Evolutionary conservation across 768 basidiomycete species (phyloP).

Genomic region (Rhodotorula kratochvilovae): DNA sequence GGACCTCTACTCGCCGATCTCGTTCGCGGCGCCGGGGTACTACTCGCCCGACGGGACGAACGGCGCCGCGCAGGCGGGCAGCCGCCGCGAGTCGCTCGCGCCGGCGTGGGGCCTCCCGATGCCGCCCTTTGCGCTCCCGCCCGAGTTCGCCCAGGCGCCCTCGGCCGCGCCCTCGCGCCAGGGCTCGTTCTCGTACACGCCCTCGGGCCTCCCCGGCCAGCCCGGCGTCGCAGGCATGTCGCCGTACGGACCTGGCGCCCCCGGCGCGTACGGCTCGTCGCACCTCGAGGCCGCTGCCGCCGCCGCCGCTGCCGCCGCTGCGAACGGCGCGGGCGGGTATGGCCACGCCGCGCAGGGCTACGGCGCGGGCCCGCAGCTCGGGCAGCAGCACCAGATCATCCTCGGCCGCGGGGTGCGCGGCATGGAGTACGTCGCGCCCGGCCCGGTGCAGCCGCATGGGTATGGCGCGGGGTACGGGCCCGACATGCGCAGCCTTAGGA

Average conservation of each 20-base stretch:
- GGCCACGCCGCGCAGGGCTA: neutral
- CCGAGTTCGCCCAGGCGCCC: slow-evolving; percentile 16
- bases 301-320: neutral
- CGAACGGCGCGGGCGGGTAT: neutral
- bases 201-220: slow-evolving; percentile 16
- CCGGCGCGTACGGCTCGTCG: neutral
- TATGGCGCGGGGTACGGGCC: slow-evolving; percentile 25
- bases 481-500: slow-evolving; percentile 53
- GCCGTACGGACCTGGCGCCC: neutral
- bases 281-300: neutral
- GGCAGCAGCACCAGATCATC: slow-evolving; percentile 40
- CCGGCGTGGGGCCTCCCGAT: slow-evolving; percentile 31
- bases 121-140: slow-evolving; percentile 30
- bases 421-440: slow-evolving; percentile 36
- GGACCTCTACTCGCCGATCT: slow-evolving; percentile 11
- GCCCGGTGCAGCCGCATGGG: slow-evolving; percentile 12
- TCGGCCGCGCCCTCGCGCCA: slow-evolving; percentile 30
- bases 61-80: neutral
- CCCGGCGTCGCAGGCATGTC: neutral
- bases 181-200: slow-evolving; percentile 33
- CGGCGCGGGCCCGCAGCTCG: slow-evolving; percentile 17
- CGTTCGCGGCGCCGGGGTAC: slow-evolving; percentile 8
- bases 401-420: slow-evolving; percentile 27
- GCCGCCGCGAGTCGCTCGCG: neutral
- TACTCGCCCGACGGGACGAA: neutral